These are phyloP conservation scores for Adansonia grandidieri DNA, from an alignment of 441 rosid species.

Conservation along the genomic window DNA sequence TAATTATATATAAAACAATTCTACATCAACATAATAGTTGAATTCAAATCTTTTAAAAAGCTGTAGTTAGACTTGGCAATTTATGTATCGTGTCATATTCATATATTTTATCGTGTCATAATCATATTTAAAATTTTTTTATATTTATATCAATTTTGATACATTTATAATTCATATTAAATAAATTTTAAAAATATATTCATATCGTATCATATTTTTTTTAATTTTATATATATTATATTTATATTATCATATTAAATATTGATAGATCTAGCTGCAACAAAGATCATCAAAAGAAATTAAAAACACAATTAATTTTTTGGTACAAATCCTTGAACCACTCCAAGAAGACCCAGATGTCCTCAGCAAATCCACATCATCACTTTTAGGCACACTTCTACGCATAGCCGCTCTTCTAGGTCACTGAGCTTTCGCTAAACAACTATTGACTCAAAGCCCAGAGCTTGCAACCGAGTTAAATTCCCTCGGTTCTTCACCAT, in stretches of 20 bases:
- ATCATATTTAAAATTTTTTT: too few relatives aligned
- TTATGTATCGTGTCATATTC: too few relatives aligned
- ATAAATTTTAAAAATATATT: too few relatives aligned
- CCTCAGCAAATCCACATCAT: neutral
- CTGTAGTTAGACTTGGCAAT: too few relatives aligned
- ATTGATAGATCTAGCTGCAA: neutral
- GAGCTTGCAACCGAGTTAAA: constrained; percentile 34
- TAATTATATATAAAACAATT: neutral
- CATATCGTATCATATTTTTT: too few relatives aligned
- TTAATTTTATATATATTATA: too few relatives aligned
- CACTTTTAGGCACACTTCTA: constrained; percentile 28
- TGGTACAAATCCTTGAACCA: neutral
- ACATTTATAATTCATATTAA: too few relatives aligned
- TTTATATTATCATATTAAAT: too few relatives aligned
- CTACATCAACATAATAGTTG: neutral
- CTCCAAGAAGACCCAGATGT: constrained; percentile 3
- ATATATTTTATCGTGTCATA: too few relatives aligned
- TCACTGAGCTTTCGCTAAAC: constrained; percentile 33
- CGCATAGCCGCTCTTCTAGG: constrained; percentile 41
- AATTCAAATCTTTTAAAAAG: neutral
- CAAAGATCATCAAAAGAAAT: neutral
- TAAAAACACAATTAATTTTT: neutral
- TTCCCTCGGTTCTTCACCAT: constrained; percentile 33
- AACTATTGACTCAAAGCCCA: constrained; percentile 29
- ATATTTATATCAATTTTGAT: too few relatives aligned